Base-by-base conservation (phyloP, 2,329 filamentous ascomycete species). In the Aspergillus sp. region DNA sequence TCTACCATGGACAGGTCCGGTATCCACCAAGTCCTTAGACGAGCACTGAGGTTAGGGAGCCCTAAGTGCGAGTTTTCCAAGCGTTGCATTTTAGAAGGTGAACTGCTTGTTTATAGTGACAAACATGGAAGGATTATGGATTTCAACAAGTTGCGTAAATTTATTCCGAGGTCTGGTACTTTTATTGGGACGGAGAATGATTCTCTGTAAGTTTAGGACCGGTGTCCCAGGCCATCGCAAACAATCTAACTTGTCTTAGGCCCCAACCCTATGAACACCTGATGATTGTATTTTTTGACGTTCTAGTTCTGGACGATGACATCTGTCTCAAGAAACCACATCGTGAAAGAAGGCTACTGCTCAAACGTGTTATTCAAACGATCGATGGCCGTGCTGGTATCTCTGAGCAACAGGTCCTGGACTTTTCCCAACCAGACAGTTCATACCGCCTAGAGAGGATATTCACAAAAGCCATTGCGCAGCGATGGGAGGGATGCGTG, bases 101-200 rank as follows among this genome's bases (percentile, higher is more conserved):
- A 96, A 60, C 70, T 95, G 45, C 75, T 93, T 4, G 83, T 91
- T 1, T 94, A 83, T 65, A 86, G 79, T 60, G 82, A 88, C 44
- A 70, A 73, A 66, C 73, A 83, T 39, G 67, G 76, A 26, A 77
- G 73, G 34, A 81, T 94, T 3, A 68, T 88, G 39, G 81, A 82
- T 1, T 95, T 95, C 56, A 81, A 93, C 55, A 86, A 88, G 57
- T 84, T 95, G 49, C 78, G 88, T 41, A 90, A 88, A 55, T 85
- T 94, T 58, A 79, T 95, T 28, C 74, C 78, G 5, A 79, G 88
- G 36, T 84, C 86, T 41, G 88, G 88, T 1, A 72, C 73, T 0
- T 85, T 80, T 47, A 69, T 94, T 45, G 82, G 85, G 1, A 83
- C 78, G 0, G 74, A 79, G 4, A 70, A 77, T 47, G 88, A 94